Evolutionary conservation across 805 yeast genomes (phyloP), one percentile per base, ranked within the genome.

Genomic region (Candida koratica): DNA sequence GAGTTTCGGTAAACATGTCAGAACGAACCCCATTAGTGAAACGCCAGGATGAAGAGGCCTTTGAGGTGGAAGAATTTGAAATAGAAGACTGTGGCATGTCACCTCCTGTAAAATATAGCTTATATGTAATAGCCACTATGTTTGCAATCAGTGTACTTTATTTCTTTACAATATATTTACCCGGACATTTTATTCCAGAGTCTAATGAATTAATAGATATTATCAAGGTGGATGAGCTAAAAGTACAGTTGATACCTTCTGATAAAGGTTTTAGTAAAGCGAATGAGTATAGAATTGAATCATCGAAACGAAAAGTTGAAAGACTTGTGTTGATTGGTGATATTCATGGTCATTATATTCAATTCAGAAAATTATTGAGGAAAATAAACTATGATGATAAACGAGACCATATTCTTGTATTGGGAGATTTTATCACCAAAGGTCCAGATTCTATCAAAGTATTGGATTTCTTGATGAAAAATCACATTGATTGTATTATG

Each of bases 391-490:
- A 67, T 48, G 65, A 76, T 38, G 53, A 56, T 11, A 49, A 63
- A 14, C 48, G 55, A 6, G 94, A 86, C 53, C 72, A 73, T 28
- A 65, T 88, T 10, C 60, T 89, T 1, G 61, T 88, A 15, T 58
- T 88, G 14, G 97, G 97, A 4, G 97, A 89, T 53, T 85, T 88
- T 55, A 66, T 85, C 12, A 70, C 87, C 34, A 90, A 89, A 53
- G 97, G 97, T 1, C 80, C 84, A 4, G 77, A 83, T 39, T 83
- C 95, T 1, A 43, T 74, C 10, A 74, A 72, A 25, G 87, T 87
- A 2, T 53, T 88, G 8, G 81, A 87, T 41, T 80, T 58, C 49
- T 79, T 84, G 13, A 47, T 80, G 22, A 63, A 75, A 15, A 53
- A 78, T 46, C 62, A 73, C 11, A 72, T 84, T 11, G 78, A 75